Percentiles rank a stretch among this genome's conserved stretches.
Conservation (phyloP, 257 asterid genomes). For the Oldenlandia corymbosa region DNA sequence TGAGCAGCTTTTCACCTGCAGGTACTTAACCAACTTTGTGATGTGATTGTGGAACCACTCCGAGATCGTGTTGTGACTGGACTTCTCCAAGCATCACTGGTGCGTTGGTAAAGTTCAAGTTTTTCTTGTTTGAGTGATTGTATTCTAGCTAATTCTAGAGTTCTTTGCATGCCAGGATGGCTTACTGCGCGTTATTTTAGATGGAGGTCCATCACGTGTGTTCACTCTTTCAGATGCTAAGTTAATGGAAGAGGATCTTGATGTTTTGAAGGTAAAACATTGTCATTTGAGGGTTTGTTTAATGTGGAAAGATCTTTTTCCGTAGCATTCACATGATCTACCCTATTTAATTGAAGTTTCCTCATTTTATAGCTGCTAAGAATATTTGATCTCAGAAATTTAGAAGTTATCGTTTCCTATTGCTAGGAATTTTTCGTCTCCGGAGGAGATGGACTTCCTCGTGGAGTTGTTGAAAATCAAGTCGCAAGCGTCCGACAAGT, state of each 20-base stretch:
- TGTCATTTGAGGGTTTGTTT: neutral
- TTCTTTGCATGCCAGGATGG: constrained; percentile 59
- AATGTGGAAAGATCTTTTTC: neutral
- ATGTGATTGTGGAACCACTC: constrained; percentile 78
- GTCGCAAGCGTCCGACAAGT: constrained; percentile 74
- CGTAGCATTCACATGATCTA: neutral
- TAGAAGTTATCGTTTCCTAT: neutral
- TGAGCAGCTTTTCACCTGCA: constrained; percentile 21
- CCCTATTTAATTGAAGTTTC: neutral
- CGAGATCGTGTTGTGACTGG: constrained; percentile 96
- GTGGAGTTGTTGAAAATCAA: constrained; percentile 97
- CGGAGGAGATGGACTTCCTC: constrained; percentile 99
- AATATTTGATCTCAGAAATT: neutral
- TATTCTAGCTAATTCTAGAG: constrained; percentile 14
- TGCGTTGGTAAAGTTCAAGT: constrained; percentile 13
- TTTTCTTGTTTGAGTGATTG: neutral
- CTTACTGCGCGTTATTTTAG: constrained; percentile 72
- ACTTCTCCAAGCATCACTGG: constrained; percentile 96
- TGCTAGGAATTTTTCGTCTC: constrained; percentile 84
- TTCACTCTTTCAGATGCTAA: constrained; percentile 72
- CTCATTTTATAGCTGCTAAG: no score
- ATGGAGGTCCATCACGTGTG: constrained; percentile 83
- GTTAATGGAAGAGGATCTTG: constrained; percentile 83
- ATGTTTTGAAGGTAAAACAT: constrained; percentile 66
- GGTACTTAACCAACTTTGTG: constrained; percentile 91